Evolutionary conservation across 2,329 filamentous ascomycete genomes (phyloP).

Genomic region (Paracoccidioides lutzii): DNA sequence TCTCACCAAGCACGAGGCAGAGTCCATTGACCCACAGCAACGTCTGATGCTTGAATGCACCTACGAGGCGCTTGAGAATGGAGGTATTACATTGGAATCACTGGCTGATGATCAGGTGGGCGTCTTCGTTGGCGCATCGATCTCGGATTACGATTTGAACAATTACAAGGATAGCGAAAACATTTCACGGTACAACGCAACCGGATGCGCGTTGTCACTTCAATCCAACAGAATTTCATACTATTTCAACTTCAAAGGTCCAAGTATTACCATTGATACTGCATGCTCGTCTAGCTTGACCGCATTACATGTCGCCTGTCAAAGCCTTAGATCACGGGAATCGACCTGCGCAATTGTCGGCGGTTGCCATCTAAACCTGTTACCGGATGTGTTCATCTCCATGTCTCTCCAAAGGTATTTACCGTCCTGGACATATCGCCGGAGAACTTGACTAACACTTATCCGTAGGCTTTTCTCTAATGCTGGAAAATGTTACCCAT

Average conservation of each 20-base stretch:
- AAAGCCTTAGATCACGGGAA: slow-evolving; percentile 16
- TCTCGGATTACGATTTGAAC: slow-evolving; percentile 16
- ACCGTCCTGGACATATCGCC: neutral
- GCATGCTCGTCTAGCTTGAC: slow-evolving; percentile 19
- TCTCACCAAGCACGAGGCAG: slow-evolving; percentile 62
- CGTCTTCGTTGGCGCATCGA: slow-evolving; percentile 6
- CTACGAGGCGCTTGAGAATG: slow-evolving; percentile 46
- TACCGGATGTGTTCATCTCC: slow-evolving; percentile 17
- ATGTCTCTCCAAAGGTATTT: slow-evolving; percentile 17
- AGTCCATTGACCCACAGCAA: slow-evolving; percentile 49
- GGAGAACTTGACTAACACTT: neutral
- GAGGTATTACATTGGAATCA: neutral
- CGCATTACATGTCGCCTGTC: slow-evolving; percentile 18
- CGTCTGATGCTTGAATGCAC: slow-evolving; percentile 51
- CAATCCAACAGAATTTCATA: slow-evolving; percentile 19
- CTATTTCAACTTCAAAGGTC: slow-evolving; percentile 19
- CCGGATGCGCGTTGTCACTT: slow-evolving; percentile 17
- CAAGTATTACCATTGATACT: slow-evolving; percentile 18
- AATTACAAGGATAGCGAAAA: slow-evolving; percentile 16
- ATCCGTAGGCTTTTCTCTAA: slow-evolving; percentile 15
- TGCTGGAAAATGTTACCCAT: slow-evolving; percentile 17
- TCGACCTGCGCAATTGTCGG: slow-evolving; percentile 16
- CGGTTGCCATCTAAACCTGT: slow-evolving; percentile 16
- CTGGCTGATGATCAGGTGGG: neutral
- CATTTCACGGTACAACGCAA: slow-evolving; percentile 11